Evolutionary conservation across 345 rosid species (phyloP), one percentile per base, ranked within the genome.

Genomic region (Pistacia atlantica): DNA sequence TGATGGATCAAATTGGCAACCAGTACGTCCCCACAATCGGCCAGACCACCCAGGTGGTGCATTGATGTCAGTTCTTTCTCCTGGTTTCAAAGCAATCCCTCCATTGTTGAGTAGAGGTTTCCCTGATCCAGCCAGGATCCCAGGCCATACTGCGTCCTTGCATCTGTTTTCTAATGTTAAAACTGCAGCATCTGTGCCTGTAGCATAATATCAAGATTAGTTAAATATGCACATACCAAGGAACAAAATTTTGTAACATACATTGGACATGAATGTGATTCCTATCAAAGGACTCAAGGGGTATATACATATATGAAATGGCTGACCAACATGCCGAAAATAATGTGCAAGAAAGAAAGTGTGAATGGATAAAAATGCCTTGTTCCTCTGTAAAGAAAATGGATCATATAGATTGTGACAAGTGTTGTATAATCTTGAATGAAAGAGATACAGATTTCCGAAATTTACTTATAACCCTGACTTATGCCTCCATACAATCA

Each of bases 11-110:
- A 84, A 84, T 13, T 78, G 45, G 69, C 89, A 88, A 4, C 81
- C 81, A 4, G 80, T 84, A 2, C 90, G 88, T 2, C 75, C 86
- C 88, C 88, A 87, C 20, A 89, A 75, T 0, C 90, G 88, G 56
- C 90, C 92, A 3, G 89, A 89, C 89, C 89, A 85, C 12, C 75
- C 84, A 0, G 72, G 61, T 37, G 87, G 88, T 17, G 81, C 83
- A 4, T 79, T 33, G 51, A 88, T 76, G 13, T 71, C 35, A 48
- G 76, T 55, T 14, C 77, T 68, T 61, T 81, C 71, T 3, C 84
- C 83, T 0, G 90, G 70, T 9, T 65, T 71, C 4, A 88, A 67
- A 69, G 62, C 52, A 57, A 86, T 63, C 1, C 91, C 91, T 9
- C 88, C 88, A 17, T 80, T 70, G 59, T 72, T 63, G 25, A 84